phyloP scores from a whole-genome alignment of 164 flowering plant genomes.

The Aristolochia contorta region DNA sequence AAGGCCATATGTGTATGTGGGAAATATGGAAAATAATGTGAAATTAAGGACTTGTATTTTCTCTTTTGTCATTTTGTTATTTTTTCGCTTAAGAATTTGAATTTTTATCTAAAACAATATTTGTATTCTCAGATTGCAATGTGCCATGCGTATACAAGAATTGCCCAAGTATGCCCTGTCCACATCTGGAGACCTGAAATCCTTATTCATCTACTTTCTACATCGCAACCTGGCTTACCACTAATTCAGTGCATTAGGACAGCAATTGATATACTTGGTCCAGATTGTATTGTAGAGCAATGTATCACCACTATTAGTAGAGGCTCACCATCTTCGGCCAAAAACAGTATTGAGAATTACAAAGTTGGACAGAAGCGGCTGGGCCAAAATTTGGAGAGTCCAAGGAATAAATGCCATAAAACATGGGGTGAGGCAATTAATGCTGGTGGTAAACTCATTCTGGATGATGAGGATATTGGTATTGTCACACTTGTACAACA shows the following conservation, averaged over 20 bases:
- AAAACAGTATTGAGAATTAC: constrained; percentile 17
- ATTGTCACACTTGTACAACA: constrained; percentile 14
- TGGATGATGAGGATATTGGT: constrained; percentile 10
- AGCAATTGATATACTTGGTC: constrained; percentile 50
- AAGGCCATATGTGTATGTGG: too few relatives aligned
- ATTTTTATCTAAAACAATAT: constrained; percentile 1
- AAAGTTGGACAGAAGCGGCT: constrained; percentile 57
- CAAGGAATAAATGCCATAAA: constrained; percentile 57
- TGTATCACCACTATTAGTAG: constrained; percentile 4
- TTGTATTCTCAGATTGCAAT: constrained; percentile 55
- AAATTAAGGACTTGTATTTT: too few relatives aligned
- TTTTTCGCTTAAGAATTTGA: not conserved
- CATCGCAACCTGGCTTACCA: constrained; percentile 40
- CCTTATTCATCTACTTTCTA: constrained; percentile 44
- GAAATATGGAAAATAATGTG: too few relatives aligned
- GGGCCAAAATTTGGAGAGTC: constrained; percentile 20
- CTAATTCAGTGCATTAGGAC: constrained; percentile 60
- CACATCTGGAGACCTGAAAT: constrained; percentile 72
- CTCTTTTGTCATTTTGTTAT: not conserved
- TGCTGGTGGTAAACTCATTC: constrained; percentile 15
- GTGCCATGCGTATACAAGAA: constrained; percentile 59
- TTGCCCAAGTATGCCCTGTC: constrained; percentile 67
- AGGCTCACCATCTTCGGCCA: constrained; percentile 7
- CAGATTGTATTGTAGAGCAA: constrained; percentile 36
- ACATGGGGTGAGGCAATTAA: constrained; percentile 18